Evolutionary conservation across 148 eudicot genomes (phyloP), one percentile per base, ranked within the genome.

Genomic region (Chenopodium berlandieri): DNA sequence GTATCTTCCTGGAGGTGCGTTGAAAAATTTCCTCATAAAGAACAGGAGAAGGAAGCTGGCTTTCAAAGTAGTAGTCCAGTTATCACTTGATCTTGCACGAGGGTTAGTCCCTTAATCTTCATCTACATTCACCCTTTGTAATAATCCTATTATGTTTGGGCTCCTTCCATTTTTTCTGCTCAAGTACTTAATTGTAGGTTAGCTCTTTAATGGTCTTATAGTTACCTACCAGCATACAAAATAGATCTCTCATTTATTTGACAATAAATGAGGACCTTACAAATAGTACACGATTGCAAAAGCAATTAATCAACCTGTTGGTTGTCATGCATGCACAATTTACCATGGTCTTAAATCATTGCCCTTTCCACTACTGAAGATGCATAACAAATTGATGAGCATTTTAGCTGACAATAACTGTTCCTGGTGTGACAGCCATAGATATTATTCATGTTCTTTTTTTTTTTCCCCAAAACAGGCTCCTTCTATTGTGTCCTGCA

Each of bases 1-100:
- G 87, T 94, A 94, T 83, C 94, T 94, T 83, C 92, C 98, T 23
- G 98, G 98, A n/a, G 98, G 98, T 73, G 89, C 97, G 22, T 84
- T 94, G 76, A 94, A 94, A 83, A 86, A 85, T 74, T 94, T 85
- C 82, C 98, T 94, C 75, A 94, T 92, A 66, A 92, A 91, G 83
- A 94, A 89, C 87, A 84, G 91, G 62, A 90, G 97, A 74, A 92
- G 81, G 83, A 94, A 94, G 90, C 90, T 94, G 34, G 89, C 98
- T 74, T 92, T 94, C 86, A 92, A 91, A 88, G 92, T 94, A 40
- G 98, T 94, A 62, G 34, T 88, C 76, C 97, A 94, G 84, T 82
- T 94, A 65, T 96, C 98, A 52, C 91, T 92, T 77, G 98, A 90
- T 90, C 94, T 94, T 80, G 91, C 98, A 71, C 88, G 98, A 82